Conservation (phyloP, 257 asterid genomes). For the Jasminum sambac region DNA sequence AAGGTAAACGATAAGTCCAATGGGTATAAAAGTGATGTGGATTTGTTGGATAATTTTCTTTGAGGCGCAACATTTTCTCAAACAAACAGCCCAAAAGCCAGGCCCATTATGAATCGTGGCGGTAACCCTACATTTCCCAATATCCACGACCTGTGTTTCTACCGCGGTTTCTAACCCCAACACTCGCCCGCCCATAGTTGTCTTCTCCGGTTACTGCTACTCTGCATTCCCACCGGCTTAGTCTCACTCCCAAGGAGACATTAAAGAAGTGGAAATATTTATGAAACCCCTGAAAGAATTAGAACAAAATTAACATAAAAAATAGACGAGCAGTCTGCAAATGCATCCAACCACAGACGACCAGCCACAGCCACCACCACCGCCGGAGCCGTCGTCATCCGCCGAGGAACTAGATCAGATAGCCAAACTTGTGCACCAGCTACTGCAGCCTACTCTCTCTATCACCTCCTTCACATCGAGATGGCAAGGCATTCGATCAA, state of each 20-base stretch:
- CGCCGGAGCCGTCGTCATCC: constrained; percentile 36
- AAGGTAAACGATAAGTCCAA: too few species aligned
- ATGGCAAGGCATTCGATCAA: constrained; percentile 71
- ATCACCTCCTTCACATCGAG: constrained; percentile 56
- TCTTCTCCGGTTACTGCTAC: background rate
- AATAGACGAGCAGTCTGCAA: background rate
- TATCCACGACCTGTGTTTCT: background rate
- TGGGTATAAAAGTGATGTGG: too few species aligned
- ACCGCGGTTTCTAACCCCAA: background rate
- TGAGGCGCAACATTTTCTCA: too few species aligned
- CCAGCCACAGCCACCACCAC: background rate
- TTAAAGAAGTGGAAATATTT: background rate
- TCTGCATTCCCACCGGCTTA: background rate
- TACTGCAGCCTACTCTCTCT: constrained; percentile 57
- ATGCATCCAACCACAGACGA: constrained; percentile 47
- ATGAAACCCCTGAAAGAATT: background rate
- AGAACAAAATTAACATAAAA: background rate
- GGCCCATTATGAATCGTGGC: too few species aligned
- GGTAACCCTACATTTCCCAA: background rate
- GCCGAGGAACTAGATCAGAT: constrained; percentile 40
- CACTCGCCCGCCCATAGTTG: background rate
- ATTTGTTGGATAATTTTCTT: too few species aligned
- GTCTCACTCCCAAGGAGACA: background rate
- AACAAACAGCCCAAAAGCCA: too few species aligned
- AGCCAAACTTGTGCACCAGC: constrained; percentile 36